Evolutionary conservation across 768 basidiomycete genomes (phyloP), one percentile per base, ranked within the genome.

Genomic region (Lentinula guzmanii): DNA sequence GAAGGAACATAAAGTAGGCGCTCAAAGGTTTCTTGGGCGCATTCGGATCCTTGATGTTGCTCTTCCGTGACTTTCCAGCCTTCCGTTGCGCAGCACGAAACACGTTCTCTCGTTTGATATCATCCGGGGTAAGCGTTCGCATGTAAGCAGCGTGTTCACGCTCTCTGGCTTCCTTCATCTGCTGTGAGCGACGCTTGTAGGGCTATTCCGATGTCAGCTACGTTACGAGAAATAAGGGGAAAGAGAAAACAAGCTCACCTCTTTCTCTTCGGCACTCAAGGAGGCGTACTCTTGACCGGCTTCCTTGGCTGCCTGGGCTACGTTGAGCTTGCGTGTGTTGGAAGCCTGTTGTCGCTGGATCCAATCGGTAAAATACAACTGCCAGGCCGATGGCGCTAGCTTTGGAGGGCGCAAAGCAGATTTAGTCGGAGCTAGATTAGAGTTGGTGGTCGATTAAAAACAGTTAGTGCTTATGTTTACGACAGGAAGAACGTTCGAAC

Each of bases 41-140:
- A 70, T 97, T 96, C 37, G 94, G 94, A 71, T 97, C 94, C 77
- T 95, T 96, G 75, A 97, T 90, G 71, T 97, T 97, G 66, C 89
- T 89, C 82, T 90, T 92, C 64, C 93, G 82, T 42, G 91, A 94
- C 74, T 93, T 94, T 64, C 95, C 95, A 15, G 91, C 90, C 74
- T 93, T 93, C 62, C 95, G 87, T 74, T 96, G 94, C 34, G 93
- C 92, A 43, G 95, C 87, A 45, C 95, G 87, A 75, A 89, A 97
- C 6, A 79, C 81, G 71, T 97, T 97, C 82, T 97, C 95, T 70
- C 87, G 89, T 69, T 93, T 91, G 80, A 97, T 95, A 71, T 96
- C 95, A 3, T 94, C 92, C 5, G 94, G 95, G 0, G 94, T 94
- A 51, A 95, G 80, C 4, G 89, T 89, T 50, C 86, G 85, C 85